Conservation (phyloP, 257 asterid species). For the Solanum arcanum region DNA sequence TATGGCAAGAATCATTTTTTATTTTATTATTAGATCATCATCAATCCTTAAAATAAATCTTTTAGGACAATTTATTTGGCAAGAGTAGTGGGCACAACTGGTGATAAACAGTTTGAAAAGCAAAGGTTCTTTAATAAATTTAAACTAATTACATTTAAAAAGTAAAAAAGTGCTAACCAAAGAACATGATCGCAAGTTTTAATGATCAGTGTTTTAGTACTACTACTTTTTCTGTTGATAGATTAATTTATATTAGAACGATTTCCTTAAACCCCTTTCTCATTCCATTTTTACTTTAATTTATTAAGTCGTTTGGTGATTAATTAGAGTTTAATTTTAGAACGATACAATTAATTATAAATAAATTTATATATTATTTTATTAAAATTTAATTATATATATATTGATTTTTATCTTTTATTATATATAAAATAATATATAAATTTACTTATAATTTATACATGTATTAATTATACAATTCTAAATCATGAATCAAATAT, state of each 20-base stretch:
- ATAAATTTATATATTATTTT: no score
- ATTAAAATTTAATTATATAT: no score
- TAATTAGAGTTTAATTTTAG: background rate
- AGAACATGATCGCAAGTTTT: background rate
- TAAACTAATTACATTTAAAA: background rate
- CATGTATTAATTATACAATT: no score
- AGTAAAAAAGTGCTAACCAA: background rate
- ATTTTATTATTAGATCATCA: background rate
- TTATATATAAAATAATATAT: no score
- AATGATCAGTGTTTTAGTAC: background rate
- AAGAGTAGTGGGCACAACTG: background rate
- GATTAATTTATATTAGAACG: background rate
- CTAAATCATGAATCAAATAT: no score
- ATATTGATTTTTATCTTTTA: no score
- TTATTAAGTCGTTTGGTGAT: background rate
- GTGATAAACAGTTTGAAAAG: slow-evolving; percentile 2
- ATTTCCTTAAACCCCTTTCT: background rate
- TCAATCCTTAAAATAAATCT: background rate
- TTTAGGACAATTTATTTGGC: background rate
- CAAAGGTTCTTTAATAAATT: background rate
- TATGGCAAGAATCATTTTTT: background rate
- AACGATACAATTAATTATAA: no score
- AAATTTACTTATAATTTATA: no score
- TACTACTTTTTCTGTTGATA: background rate
- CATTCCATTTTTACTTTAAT: background rate